phyloP scores from a whole-genome alignment of 768 basidiomycete genomes.

The Pulveroboletus ravenelii region DNA sequence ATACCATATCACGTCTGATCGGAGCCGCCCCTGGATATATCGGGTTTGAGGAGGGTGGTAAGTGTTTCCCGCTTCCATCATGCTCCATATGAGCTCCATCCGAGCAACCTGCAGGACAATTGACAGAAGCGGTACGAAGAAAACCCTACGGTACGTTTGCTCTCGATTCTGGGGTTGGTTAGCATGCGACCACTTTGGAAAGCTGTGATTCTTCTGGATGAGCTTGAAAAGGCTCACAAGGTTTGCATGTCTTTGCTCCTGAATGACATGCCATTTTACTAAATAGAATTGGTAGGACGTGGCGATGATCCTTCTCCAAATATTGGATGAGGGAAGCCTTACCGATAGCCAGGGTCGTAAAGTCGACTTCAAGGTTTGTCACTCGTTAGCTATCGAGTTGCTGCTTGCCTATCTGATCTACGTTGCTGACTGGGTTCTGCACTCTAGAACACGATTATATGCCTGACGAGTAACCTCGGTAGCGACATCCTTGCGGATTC shows the following conservation, averaged over 20 bases:
- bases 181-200: not conserved
- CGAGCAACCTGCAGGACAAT: constrained; percentile 38
- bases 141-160: constrained; percentile 46
- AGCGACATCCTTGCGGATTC: constrained; percentile 71
- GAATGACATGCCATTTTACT: not conserved
- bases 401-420: not conserved
- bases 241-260: constrained; percentile 25
- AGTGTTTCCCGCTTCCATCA: constrained; percentile 8
- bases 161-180: not conserved
- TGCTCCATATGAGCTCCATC: not conserved
- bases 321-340: constrained; percentile 84
- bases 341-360: constrained; percentile 92
- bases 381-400: not conserved
- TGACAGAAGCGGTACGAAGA: constrained; percentile 62
- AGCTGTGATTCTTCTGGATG: constrained; percentile 65
- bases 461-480: constrained; percentile 84
- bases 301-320: constrained; percentile 84
- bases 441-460: constrained; percentile 83
- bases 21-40: constrained; percentile 93
- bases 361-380: constrained; percentile 76
- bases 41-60: constrained; percentile 67
- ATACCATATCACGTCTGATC: constrained; percentile 86
- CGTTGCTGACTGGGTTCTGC: not conserved
- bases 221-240: constrained; percentile 81
- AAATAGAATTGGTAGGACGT: constrained; percentile 53